Evolutionary conservation across 176 grass and related monocot species (phyloP).

Genomic region (Eremochloa ophiuroides): DNA sequence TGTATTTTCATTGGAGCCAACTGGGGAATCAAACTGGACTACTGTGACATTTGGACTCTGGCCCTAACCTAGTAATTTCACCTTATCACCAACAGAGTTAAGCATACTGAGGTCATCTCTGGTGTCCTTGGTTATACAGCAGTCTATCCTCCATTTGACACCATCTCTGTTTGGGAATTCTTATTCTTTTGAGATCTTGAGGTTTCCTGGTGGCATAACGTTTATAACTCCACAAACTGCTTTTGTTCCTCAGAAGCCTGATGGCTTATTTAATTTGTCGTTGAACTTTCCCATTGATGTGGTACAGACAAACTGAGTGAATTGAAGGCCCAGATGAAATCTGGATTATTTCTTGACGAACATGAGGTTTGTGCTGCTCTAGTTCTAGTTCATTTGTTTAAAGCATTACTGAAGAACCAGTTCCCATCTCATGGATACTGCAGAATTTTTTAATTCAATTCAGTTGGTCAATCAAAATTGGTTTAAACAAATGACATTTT

Average conservation of each 20-base stretch:
- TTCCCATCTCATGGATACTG: background rate
- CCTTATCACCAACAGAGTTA: slow-evolving; percentile 50
- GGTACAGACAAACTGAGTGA: slow-evolving; percentile 52
- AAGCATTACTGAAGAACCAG: background rate
- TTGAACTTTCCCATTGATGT: slow-evolving; percentile 64
- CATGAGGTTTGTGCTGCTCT: slow-evolving; percentile 47
- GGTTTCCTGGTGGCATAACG: slow-evolving; percentile 72
- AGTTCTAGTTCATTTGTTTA: slow-evolving; percentile 19
- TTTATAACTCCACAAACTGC: slow-evolving; percentile 68
- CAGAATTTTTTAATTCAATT: background rate
- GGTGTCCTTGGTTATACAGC: slow-evolving; percentile 48
- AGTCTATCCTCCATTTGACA: slow-evolving; percentile 67
- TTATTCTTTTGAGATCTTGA: slow-evolving; percentile 62
- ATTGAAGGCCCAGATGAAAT: slow-evolving; percentile 75
- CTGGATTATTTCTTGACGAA: slow-evolving; percentile 51
- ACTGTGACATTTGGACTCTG: slow-evolving; percentile 62
- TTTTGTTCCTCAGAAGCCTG: slow-evolving; percentile 60
- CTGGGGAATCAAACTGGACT: slow-evolving; percentile 60
- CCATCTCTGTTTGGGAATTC: slow-evolving; percentile 69
- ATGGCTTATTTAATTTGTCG: slow-evolving; percentile 65
- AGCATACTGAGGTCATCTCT: slow-evolving; percentile 68
- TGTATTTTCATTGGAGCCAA: slow-evolving; percentile 53
- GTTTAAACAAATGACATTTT: background rate
- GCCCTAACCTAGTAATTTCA: slow-evolving; percentile 66
- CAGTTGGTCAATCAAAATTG: background rate